Conservation (phyloP, 306 rosid species). For the Acacia melanoxylon region DNA sequence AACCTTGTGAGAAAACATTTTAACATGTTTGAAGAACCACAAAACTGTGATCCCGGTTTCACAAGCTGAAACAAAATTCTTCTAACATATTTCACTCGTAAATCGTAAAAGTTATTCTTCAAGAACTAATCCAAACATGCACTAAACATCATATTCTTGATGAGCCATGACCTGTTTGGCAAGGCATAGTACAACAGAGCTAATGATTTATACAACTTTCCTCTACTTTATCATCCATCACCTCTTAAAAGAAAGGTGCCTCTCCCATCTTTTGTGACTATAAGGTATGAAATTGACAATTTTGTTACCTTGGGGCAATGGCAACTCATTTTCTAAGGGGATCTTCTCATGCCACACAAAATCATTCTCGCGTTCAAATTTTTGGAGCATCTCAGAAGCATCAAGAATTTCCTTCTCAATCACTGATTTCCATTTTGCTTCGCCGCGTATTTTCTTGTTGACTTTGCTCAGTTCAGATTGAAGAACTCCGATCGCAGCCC, state of each 20-base stretch:
- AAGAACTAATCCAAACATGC: no score
- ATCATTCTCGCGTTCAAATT: constrained; percentile 63
- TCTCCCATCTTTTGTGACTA: constrained; percentile 66
- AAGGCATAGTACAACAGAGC: background rate
- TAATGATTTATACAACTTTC: background rate
- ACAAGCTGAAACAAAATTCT: no score
- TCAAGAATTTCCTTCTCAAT: constrained; percentile 46
- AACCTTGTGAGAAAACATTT: background rate
- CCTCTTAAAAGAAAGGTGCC: constrained; percentile 50
- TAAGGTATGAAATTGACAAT: constrained; percentile 58
- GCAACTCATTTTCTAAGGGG: constrained; percentile 47
- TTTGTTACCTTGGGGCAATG: constrained; percentile 50
- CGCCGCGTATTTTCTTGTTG: constrained; percentile 45
- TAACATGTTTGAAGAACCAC: no score
- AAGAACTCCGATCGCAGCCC: constrained; percentile 69
- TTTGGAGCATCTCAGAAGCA: constrained; percentile 61
- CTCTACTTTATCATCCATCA: constrained; percentile 21
- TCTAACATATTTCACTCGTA: no score
- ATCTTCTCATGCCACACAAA: constrained; percentile 68
- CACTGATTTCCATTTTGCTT: constrained; percentile 53
- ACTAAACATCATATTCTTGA: constrained; percentile 12
- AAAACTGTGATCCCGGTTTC: no score
- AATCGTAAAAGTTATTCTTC: no score
- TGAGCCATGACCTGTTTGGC: constrained; percentile 17
- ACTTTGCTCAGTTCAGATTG: constrained; percentile 40